Evolutionary conservation across 208 protist species (phyloP).

Genomic region (Acanthamoeba healyi): DNA sequence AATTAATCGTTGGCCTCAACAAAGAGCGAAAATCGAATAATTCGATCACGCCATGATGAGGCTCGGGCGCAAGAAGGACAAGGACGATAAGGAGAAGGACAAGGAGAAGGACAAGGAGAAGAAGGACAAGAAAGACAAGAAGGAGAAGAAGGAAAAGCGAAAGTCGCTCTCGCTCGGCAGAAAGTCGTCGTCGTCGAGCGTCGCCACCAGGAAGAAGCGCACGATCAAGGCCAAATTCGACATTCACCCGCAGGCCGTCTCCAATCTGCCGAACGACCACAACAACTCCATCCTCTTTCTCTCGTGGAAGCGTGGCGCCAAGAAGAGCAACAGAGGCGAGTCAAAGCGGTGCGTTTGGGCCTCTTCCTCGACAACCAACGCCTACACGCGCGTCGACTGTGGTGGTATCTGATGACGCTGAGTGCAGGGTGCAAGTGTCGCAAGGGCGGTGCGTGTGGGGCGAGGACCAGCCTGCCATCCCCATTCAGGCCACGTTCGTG

Average conservation of each 20-base stretch:
- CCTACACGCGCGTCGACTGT: neutral
- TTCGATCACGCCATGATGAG: neutral
- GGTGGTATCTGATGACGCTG: neutral
- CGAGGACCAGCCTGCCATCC: constrained; percentile 45
- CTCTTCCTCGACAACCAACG: neutral
- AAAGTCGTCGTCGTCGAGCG: neutral
- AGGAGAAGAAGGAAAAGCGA: constrained; percentile 18
- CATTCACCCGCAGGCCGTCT: constrained; percentile 2
- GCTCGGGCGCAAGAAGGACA: constrained; percentile 49
- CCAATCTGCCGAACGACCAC: constrained; percentile 17
- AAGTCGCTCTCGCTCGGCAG: neutral
- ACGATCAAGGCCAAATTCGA: constrained; percentile 47
- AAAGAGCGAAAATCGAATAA: neutral
- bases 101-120: constrained; percentile 40
- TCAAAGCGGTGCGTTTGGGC: neutral
- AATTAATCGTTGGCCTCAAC: neutral
- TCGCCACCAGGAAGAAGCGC: constrained; percentile 14
- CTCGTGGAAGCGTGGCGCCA: constrained; percentile 54
- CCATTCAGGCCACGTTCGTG: constrained; percentile 38
- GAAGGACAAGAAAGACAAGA: constrained; percentile 3
- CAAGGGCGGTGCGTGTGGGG: constrained; percentile 21
- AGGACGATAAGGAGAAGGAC: constrained; percentile 33
- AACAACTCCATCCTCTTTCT: constrained; percentile 45
- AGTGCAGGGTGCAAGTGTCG: constrained; percentile 44
- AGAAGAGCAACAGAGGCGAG: constrained; percentile 62